Base-by-base conservation (phyloP, 192 early-diverging fungal species). In the Radiomyces spectabilis region DNA sequence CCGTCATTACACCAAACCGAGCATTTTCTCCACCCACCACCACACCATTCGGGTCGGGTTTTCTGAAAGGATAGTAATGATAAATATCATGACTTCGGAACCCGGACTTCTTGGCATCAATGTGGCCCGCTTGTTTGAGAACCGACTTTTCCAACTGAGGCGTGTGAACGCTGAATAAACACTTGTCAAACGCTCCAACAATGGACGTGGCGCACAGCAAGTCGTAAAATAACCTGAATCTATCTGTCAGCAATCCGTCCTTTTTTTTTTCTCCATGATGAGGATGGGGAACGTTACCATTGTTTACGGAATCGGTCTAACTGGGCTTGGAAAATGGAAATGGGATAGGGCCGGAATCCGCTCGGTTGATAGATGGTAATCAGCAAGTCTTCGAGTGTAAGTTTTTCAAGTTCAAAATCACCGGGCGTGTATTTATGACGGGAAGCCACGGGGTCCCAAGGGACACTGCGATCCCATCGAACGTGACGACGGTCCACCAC, bases 161-260 rank as follows among this genome's bases (percentile, higher is more conserved):
- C 42, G 84, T 82, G 63, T 94, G 91, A 16, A 96, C 84, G 50
- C 85, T 91, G 56, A 98, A 98, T 53, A 97, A 65, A 57, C 93
- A 95, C 58, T 94, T 89, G 59, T 97, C 94, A 61, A 94, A 93
- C 68, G 86, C 88, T 7, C 95, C 95, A 5, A 92, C 85, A 52
- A 94, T 85, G 4, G 81, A 83, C 43, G 88, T 85, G 8, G 95
- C 95, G 47, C 85, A 83, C 51, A 98, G 70, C 21, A 91, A 63
- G 61, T 98, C 95, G 57, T 89, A 92, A 31, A 93, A 77, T 18
- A 98, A 60, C 64, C 63, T 65, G n/a, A n/a, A n/a, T n/a, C n/a
- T n/a, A n/a, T n/a, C n/a, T n/a, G n/a, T n/a, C n/a, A n/a, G n/a
- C n/a, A n/a, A 49, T 12, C 46, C 12, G 7, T 9, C 3, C 2